These are phyloP conservation scores for Coemansia sp. DNA, from an alignment of 192 early-diverging fungal genomes.

Conservation along the genomic window DNA sequence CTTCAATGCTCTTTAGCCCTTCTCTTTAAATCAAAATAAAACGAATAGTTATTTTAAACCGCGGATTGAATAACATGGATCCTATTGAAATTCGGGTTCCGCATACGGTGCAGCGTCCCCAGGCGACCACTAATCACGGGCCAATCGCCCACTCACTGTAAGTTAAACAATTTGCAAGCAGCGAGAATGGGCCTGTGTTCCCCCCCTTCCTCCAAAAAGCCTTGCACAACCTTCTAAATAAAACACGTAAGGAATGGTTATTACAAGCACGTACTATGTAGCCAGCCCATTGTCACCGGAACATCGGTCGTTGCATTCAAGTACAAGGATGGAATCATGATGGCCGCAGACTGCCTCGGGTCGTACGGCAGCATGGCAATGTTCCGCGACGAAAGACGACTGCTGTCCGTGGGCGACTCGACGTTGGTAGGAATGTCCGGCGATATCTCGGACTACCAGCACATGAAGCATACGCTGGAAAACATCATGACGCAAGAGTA, in stretches of 20 bases:
- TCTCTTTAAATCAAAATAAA: background rate
- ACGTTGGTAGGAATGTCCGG: slow-evolving; percentile 92
- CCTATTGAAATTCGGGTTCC: slow-evolving; percentile 32
- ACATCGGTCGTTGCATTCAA: slow-evolving; percentile 91
- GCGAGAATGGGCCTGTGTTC: too few species aligned
- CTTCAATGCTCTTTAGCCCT: background rate
- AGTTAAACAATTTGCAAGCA: slow-evolving; percentile 5
- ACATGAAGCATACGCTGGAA: slow-evolving; percentile 82
- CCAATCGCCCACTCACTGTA: slow-evolving; percentile 63
- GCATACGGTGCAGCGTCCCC: slow-evolving; percentile 33
- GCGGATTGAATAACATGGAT: slow-evolving; percentile 17
- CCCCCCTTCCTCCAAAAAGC: too few species aligned
- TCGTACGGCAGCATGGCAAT: slow-evolving; percentile 93
- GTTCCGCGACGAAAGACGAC: slow-evolving; percentile 85
- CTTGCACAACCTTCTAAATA: too few species aligned
- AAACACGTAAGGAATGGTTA: too few species aligned
- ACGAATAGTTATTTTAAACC: background rate
- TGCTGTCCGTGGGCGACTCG: slow-evolving; percentile 73
- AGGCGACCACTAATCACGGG: slow-evolving; percentile 38
- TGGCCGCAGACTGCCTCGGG: slow-evolving; percentile 92
- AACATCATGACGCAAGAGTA: slow-evolving; percentile 82
- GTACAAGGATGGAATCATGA: slow-evolving; percentile 97
- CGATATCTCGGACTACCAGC: slow-evolving; percentile 93
- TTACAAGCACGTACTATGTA: background rate
- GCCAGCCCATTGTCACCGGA: slow-evolving; percentile 82